Evolutionary conservation across 2,329 filamentous ascomycete species (phyloP), one percentile per base, ranked within the genome.

Genomic region (Talaromyces sp.): DNA sequence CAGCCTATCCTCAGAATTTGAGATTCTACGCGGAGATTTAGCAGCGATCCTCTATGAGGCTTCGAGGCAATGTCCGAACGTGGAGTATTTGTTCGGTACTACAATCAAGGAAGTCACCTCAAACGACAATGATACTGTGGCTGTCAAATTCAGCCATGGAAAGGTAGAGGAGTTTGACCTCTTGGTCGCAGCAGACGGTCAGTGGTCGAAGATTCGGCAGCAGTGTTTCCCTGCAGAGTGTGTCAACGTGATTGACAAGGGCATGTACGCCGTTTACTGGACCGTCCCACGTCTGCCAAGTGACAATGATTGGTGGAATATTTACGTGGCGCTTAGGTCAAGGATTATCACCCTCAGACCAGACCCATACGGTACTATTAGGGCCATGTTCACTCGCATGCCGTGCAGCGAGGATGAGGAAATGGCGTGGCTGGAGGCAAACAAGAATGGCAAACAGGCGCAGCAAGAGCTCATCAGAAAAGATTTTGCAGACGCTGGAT

Each of bases 11-110:
- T 76, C 73, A 0, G 83, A 86, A 27, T 80, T 78, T 42, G 84
- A 86, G 69, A 85, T 86, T 55, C 79, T 86, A 76, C 73, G 84
- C 8, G 83, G 81, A 0, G 81, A 85, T 59, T 64, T 86, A 33
- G 79, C 77, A 12, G 68, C 66, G 0, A 65, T 85, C 1, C 61
- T 86, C 0, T 76, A 81, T 52, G 68, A 72, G 28, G 61, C 62
- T 4, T 64, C 61, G 4, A 64, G 69, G 1, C 18, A 57, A n/a
- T 40, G n/a, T 5, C 28, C 10, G 16, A 47, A 63, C 0, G 67
- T 66, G 0, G 65, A 67, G 18, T 76, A 75, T 60, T 30, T 68
- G 2, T 78, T 79, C 55, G 75, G 72, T 6, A 68, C 62, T 0
- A 73, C 68, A 2, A 69, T 72, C 12, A 51, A 65, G 5, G 51